A percentile compares a stretch with the other conserved stretches of the same genome.
Evolutionary conservation across 352 stramenopile genomes (phyloP).

Genomic region (Phytophthora cactorum): DNA sequence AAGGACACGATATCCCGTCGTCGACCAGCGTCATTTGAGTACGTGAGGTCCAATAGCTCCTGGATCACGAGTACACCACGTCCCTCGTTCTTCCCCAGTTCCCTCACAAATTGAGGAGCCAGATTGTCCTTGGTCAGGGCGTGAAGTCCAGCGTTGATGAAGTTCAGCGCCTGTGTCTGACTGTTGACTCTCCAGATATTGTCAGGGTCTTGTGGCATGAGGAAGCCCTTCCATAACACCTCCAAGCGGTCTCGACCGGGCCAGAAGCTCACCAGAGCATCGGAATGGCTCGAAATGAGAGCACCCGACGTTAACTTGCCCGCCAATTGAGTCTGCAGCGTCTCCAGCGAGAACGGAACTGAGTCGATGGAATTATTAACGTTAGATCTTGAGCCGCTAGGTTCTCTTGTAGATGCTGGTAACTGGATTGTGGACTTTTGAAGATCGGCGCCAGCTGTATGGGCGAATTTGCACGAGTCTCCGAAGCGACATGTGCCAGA

Average conservation of each 20-base stretch:
- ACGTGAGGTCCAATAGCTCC: conserved; percentile 33
- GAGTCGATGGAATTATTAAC: not conserved
- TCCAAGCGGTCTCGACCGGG: conserved; percentile 22
- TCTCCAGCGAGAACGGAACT: conserved; percentile 28
- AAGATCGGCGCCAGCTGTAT: not conserved
- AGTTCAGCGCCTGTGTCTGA: conserved; percentile 46
- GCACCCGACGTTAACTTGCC: conserved; percentile 25
- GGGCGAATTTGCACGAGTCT: conserved; percentile 26
- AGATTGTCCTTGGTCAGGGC: conserved; percentile 36
- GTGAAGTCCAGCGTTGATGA: conserved; percentile 52
- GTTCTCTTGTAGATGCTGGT: not conserved
- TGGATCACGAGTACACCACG: conserved; percentile 36
- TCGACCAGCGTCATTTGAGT: conserved; percentile 40
- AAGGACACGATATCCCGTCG: conserved; percentile 41
- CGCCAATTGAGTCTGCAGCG: conserved; percentile 22
- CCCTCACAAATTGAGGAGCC: conserved; percentile 42
- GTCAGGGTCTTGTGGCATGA: conserved; percentile 16
- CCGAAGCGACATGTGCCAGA: conserved; percentile 33
- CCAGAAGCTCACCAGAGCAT: conserved; percentile 41
- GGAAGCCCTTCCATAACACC: conserved; percentile 42
- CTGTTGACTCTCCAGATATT: conserved; percentile 35
- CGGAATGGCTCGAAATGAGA: conserved; percentile 32
- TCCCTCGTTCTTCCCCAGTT: conserved; percentile 36
- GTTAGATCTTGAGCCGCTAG: not conserved
- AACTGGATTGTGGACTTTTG: not conserved